Conservation (phyloP, 805 yeast species). For the Kregervanrija delftensis region DNA sequence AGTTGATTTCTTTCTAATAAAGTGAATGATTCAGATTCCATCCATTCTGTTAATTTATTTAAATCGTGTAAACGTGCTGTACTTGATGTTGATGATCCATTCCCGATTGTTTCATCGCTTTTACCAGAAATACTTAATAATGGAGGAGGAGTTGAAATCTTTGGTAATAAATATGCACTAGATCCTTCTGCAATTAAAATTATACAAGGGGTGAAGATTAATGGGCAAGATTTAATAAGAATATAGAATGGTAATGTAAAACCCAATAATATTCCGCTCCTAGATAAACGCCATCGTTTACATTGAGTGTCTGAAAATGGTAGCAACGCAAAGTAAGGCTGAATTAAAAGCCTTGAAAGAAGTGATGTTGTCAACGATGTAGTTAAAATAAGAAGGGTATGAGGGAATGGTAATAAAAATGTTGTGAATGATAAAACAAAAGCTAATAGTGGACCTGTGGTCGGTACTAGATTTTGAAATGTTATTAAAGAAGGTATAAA, state of each 20-base stretch:
- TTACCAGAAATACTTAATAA: background rate
- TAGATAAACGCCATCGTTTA: conserved; percentile 42
- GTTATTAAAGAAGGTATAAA: conserved; percentile 36
- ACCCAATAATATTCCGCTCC: conserved; percentile 38
- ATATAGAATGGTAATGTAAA: conserved; percentile 36
- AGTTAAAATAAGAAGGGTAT: too few relatives aligned
- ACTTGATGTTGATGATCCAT: conserved; percentile 1
- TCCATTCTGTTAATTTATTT: conserved; percentile 7
- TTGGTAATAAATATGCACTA: conserved; percentile 47
- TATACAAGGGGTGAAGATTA: too few relatives aligned
- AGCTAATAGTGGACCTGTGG: conserved; percentile 42
- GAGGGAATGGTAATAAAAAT: conserved; percentile 34
- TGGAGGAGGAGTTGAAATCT: conserved; percentile 43
- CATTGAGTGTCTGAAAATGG: conserved; percentile 1
- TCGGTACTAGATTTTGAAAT: conserved; percentile 36
- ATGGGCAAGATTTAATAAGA: too few relatives aligned
- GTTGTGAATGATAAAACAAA: conserved; percentile 30
- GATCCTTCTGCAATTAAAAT: conserved; percentile 39
- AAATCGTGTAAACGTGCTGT: conserved; percentile 6
- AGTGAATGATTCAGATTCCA: conserved; percentile 2
- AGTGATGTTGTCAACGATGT: background rate
- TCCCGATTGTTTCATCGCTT: background rate
- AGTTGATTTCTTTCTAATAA: background rate
- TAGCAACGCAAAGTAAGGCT: conserved; percentile 2
- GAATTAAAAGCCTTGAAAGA: conserved; percentile 1